Conservation (phyloP, 2,329 filamentous ascomycete species). For the Ceratocystis eucalypticola region DNA sequence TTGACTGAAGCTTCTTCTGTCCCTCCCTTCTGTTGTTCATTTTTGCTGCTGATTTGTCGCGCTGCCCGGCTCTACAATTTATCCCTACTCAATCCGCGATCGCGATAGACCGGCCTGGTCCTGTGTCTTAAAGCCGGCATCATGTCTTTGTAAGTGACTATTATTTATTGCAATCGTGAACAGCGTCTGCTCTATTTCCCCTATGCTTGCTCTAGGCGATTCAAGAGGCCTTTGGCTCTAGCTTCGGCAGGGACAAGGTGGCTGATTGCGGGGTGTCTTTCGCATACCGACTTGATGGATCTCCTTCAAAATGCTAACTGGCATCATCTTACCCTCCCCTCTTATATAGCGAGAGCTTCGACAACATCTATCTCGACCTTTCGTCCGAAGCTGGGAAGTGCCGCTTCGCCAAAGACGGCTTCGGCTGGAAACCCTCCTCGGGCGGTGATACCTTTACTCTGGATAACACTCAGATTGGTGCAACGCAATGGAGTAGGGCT, state of each 20-base stretch:
- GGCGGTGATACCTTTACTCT: conserved; percentile 90
- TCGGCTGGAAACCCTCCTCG: conserved; percentile 84
- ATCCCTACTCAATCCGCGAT: conserved; percentile 3
- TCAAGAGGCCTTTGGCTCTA: background rate
- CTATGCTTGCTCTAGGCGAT: background rate
- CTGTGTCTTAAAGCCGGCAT: background rate
- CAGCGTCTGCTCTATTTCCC: background rate
- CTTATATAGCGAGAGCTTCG: conserved; percentile 68
- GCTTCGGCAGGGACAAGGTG: background rate
- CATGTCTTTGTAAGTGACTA: conserved; percentile 16
- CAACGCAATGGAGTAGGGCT: conserved; percentile 88
- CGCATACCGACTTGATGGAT: background rate
- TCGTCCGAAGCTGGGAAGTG: conserved; percentile 88
- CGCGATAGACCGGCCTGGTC: conserved; percentile 6
- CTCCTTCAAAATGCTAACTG: background rate
- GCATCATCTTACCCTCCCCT: background rate
- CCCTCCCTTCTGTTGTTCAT: background rate
- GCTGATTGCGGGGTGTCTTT: background rate
- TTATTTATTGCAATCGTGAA: background rate
- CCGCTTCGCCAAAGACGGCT: conserved; percentile 82
- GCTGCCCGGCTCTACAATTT: background rate
- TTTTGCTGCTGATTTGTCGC: conserved; percentile 1
- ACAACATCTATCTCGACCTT: conserved; percentile 91
- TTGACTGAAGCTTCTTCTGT: background rate
- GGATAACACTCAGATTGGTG: conserved; percentile 70